A percentile compares a stretch with the other conserved stretches of the same genome.
Evolutionary conservation across 371 early-diverging fungal species (phyloP).

Genomic region (Rhizopus sp.): DNA sequence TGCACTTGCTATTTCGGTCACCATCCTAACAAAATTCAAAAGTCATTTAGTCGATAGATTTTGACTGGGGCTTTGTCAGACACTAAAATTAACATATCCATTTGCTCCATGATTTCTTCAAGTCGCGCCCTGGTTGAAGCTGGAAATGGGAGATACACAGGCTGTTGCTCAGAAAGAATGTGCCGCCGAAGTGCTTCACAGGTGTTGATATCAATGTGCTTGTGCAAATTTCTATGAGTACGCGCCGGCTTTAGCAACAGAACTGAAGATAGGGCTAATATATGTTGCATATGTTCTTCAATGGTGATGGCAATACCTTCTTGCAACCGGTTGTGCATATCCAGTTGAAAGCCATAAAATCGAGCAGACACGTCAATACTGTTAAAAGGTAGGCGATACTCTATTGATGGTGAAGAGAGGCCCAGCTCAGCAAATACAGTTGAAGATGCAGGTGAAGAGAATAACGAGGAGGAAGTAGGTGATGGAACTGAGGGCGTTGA

Average conservation of each 20-base stretch:
- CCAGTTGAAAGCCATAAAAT: constrained; percentile 9
- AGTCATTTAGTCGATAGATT: constrained; percentile 1
- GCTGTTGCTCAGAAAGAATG: constrained; percentile 8
- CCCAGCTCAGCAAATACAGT: constrained; percentile 4
- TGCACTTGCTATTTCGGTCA: constrained; percentile 18
- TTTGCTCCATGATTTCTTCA: constrained; percentile 9
- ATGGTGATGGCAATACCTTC: constrained; percentile 11
- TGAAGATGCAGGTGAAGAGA: background rate
- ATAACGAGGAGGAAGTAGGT: constrained; percentile 1
- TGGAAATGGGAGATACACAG: constrained; percentile 9
- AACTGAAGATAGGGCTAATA: constrained; percentile 12
- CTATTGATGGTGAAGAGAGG: constrained; percentile 5
- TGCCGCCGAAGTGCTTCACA: constrained; percentile 7
- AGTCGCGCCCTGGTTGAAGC: constrained; percentile 10
- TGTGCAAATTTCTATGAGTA: constrained; percentile 13
- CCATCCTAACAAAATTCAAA: constrained; percentile 15
- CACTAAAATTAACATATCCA: constrained; percentile 10
- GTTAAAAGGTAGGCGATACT: constrained; percentile 4
- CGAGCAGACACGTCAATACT: constrained; percentile 4
- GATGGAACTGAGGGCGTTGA: background rate
- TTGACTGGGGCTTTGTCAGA: too few relatives aligned
- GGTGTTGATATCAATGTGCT: constrained; percentile 9
- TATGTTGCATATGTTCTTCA: constrained; percentile 14
- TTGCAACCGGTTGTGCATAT: constrained; percentile 11
- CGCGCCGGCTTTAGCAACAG: constrained; percentile 11